Evolutionary conservation across 495 filamentous ascomycete species (phyloP), one percentile per base, ranked within the genome.

Genomic region (Penicillium nucicola): DNA sequence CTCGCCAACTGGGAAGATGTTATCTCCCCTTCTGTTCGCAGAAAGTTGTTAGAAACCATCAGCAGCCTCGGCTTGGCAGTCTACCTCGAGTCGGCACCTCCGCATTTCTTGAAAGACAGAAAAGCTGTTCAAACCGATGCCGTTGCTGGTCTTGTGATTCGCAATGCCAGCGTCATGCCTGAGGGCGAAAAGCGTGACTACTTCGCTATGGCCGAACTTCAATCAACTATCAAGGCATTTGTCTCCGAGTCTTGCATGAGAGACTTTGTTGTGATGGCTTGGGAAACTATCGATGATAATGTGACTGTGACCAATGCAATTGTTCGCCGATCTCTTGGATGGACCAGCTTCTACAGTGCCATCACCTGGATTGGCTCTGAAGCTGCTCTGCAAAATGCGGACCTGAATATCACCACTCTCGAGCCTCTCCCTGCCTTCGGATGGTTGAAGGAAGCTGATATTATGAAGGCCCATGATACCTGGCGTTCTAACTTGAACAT

Each of bases 341-440:
- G 78, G 76, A 80, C 72, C 52, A 77, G 68, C 32, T 84, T 80
- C 46, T 80, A 84, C 62, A 81, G 75, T 48, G 74, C 74, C 3
- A 57, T 82, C 13, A 56, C 71, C 3, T 83, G 74, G 74, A 77
- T 83, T 42, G 72, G 77, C 8, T 40, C 70, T 14, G 56, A 66
- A 22, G 60, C 68, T 13, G 72, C 78, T 9, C 57, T 83, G 10
- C 52, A 52, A 13, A 61, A 79, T 52, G 65, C 73, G 12, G 50
- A 56, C 7, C 42, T 71, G 7, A 70, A 72, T 35, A 55, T 53
- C n/a, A 62, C 65, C 4, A 64, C 57, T 6, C 42, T 59, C 2
- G 69, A 80, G 51, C 77, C 76, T 8, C 69, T 81, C 1, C 72
- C 75, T 12, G 73, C 79, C 14, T 81, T 84, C 53, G 68, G 77